Base-by-base conservation (phyloP, 495 filamentous ascomycete genomes). In the Penicilliopsis zonata region DNA sequence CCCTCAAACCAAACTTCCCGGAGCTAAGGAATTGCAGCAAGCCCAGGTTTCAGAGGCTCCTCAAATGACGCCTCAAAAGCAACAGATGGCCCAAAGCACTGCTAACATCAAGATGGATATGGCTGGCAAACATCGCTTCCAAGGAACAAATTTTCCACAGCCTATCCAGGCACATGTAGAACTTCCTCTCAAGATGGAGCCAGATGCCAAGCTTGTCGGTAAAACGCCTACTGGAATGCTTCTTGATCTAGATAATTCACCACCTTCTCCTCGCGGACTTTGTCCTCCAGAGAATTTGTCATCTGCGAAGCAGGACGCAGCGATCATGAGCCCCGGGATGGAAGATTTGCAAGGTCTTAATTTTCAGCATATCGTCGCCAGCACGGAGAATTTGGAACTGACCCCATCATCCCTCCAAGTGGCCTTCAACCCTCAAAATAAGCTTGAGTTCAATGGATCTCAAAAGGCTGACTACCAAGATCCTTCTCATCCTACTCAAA, bases 311-410 rank as follows among this genome's bases (percentile, higher is more conserved):
- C 17, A 31, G 2, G 10, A 31, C 13, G 3, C 7, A 14, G 7
- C 21, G 9, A 20, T 36, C 22, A 24, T 25, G 31, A 50, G 41
- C 12, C 47, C 47, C 17, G 31, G 31, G 0, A 24, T 42, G 21
- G 28, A 32, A 26, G 43, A 46, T 21, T 31, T 50, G 21, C 14
- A 44, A 29, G 47, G 47, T 3, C 21, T 50, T 10, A 36, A 44
- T 13, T 50, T 46, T 21, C 20, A 6, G 12, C 36, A 33, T 14
- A n/a, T 9, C 13, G 13, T 23, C 16, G 12, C 13, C 2, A 13
- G 24, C 17, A 7, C 36, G 6, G 3, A 2, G 9, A 21, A 4
- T 8, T 9, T 21, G n/a, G 3, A 3, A 20, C 30, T 10, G 30
- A n/a, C n/a, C n/a, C 5, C 17, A n/a, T 12, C 30, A 3, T 19